phyloP scores from a whole-genome alignment of 371 early-diverging fungal species.

The Actinomortierella ambigua region DNA sequence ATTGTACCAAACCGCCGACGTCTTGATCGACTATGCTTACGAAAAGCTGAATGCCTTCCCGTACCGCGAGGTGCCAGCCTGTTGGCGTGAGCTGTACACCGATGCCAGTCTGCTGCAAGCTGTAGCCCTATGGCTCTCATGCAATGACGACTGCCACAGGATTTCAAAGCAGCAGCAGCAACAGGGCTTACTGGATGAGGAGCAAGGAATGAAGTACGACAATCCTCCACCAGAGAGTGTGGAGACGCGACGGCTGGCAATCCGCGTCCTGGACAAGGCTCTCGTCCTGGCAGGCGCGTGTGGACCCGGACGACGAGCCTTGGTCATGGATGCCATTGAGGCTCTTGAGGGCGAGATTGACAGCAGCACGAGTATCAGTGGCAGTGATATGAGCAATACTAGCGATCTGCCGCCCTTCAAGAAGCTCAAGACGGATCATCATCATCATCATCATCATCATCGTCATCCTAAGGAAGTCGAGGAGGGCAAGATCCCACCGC shows the following conservation, averaged over 20 bases:
- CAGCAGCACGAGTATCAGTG: neutral
- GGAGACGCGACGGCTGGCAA: neutral
- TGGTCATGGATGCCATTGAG: conserved; percentile 45
- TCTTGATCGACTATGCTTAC: conserved; percentile 49
- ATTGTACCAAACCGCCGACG: conserved; percentile 19
- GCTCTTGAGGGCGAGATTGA: conserved; percentile 42
- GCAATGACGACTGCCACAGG: too few relatives aligned
- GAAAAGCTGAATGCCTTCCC: conserved; percentile 50
- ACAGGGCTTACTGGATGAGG: too few relatives aligned
- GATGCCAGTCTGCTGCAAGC: conserved; percentile 58
- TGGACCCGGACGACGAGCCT: conserved; percentile 46
- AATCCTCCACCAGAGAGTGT: conserved; percentile 3
- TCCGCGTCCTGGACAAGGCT: conserved; percentile 47
- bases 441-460: conserved; percentile 7
- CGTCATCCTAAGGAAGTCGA: conserved; percentile 21
- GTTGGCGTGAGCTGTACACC: conserved; percentile 62
- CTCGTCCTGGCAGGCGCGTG: conserved; percentile 61
- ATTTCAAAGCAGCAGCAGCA: too few relatives aligned
- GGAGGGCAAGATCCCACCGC: conserved; percentile 28
- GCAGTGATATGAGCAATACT: too few relatives aligned
- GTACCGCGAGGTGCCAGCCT: conserved; percentile 56
- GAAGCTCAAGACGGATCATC: conserved; percentile 3
- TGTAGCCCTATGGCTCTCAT: conserved; percentile 12
- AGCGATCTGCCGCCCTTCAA: neutral
- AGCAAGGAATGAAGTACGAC: too few relatives aligned